Evolutionary conservation across 2,329 filamentous ascomycete species (phyloP), one percentile per base, ranked within the genome.

Genomic region (Sarocladium oryzae): DNA sequence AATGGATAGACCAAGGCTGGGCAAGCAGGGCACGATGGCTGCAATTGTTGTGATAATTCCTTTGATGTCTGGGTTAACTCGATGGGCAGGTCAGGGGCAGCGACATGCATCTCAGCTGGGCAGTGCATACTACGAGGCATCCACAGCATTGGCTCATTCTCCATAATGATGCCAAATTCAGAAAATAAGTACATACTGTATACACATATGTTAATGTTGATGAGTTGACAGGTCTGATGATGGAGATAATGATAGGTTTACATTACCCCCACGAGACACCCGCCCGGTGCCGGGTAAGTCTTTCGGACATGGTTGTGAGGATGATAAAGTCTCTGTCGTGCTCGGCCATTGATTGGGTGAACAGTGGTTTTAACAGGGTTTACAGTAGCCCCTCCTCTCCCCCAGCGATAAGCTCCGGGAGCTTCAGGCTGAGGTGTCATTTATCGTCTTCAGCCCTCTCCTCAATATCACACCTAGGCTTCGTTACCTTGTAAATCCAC

Each of bases 371-470:
- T 15, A 23, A 9, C 21, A 23, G 4, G 28, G 28, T 20, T 8
- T 16, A 13, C 40, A 28, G 16, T n/a, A n/a, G n/a, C n/a, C n/a
- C n/a, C 21, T 11, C 13, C 40, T 23, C 40, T 11, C 40, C 40
- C n/a, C 6, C 40, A 20, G 26, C 40, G 23, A 43, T 23, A 43
- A 23, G 21, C 13, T 28, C 7, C 23, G 24, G 8, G 15, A 43
- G 40, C 40, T 43, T 28, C 40, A 26, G 26, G 40, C 40, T 43
- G 40, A 40, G 37, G 37, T 40, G 37, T 40, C 37, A 40, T 40
- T 15, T 43, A 23, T 43, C 40, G 20, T 18, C 21, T 26, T 18
- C 9, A 40, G 16, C 37, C 9, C 23, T 20, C 16, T 8, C 18
- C 18, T 20, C 37, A n/a, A n/a, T n/a, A n/a, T n/a, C 16, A 9